A percentile compares a stretch with the other conserved stretches of the same genome.
phyloP scores from a whole-genome alignment of 2,329 filamentous ascomycete genomes.

The Exophiala mesophila region DNA sequence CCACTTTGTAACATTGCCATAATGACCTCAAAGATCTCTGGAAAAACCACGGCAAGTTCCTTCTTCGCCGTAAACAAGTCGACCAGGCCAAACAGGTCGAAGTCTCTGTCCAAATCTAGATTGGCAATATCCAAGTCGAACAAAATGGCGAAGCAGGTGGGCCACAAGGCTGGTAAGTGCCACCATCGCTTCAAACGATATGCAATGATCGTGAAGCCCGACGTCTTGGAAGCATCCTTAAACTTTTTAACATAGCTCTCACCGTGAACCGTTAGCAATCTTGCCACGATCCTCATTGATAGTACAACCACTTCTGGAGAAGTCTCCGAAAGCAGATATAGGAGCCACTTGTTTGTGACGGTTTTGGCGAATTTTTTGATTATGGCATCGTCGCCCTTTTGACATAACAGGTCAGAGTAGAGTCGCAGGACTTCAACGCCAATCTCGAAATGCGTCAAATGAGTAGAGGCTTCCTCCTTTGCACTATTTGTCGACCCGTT shows the following conservation, averaged over 20 bases:
- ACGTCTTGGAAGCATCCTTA: constrained; percentile 62
- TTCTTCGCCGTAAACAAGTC: constrained; percentile 60
- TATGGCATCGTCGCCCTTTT: constrained; percentile 60
- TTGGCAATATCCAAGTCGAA: constrained; percentile 77
- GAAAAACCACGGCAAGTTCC: constrained; percentile 62
- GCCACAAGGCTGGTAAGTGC: constrained; percentile 80
- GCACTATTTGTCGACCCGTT: constrained; percentile 30
- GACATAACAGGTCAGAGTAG: constrained; percentile 73
- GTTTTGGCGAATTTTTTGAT: constrained; percentile 88
- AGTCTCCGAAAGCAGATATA: constrained; percentile 84
- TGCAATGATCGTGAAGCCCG: constrained; percentile 82
- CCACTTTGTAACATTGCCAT: constrained; percentile 83
- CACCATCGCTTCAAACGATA: constrained; percentile 81
- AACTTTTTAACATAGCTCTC: constrained; percentile 80
- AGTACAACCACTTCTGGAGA: constrained; percentile 77
- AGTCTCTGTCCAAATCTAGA: constrained; percentile 66
- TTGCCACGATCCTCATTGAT: constrained; percentile 75
- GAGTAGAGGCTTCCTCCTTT: constrained; percentile 27
- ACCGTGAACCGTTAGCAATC: constrained; percentile 78
- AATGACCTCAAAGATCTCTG: constrained; percentile 75
- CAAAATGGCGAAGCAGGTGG: constrained; percentile 78
- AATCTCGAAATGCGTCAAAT: constrained; percentile 59
- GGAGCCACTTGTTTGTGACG: constrained; percentile 94
- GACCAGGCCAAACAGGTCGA: constrained; percentile 69
- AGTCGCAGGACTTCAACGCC: constrained; percentile 71